A percentile compares a stretch with the other conserved stretches of the same genome.
These are phyloP conservation scores for Colletotrichum ledebouriae DNA, from an alignment of 2,329 filamentous ascomycete species.

Conservation along the genomic window DNA sequence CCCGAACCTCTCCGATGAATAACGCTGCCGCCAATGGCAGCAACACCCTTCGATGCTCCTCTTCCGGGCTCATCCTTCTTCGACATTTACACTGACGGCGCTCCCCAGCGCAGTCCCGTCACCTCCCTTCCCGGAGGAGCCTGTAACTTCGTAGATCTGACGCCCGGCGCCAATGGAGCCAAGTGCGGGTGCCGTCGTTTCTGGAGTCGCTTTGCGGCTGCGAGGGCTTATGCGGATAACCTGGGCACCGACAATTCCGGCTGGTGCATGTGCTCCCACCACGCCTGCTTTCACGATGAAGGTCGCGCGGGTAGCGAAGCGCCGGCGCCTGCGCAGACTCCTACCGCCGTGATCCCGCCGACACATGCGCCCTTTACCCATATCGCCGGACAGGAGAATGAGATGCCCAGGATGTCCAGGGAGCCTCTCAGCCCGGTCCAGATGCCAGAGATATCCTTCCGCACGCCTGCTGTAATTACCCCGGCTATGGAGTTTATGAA, in stretches of 20 bases:
- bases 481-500: conserved; percentile 58
- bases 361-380: conserved; percentile 43
- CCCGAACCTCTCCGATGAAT: conserved; percentile 49
- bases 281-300: conserved; percentile 73
- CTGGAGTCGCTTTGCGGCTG: conserved; percentile 62
- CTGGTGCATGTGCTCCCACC: conserved; percentile 74
- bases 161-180: conserved; percentile 63
- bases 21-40: conserved; percentile 63
- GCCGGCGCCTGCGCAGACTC: conserved; percentile 35
- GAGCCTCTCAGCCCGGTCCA: conserved; percentile 66
- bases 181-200: conserved; percentile 73
- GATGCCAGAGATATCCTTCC: conserved; percentile 61
- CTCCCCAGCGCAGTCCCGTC: conserved; percentile 48
- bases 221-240: conserved; percentile 50
- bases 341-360: conserved; percentile 16
- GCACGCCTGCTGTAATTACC: conserved; percentile 53
- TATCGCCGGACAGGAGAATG: conserved; percentile 64
- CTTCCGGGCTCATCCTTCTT: conserved; percentile 62
- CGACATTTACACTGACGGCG: conserved; percentile 67
- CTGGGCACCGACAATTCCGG: conserved; percentile 57
- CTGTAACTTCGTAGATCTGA: conserved; percentile 71
- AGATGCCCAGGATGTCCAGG: conserved; percentile 61
- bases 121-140: conserved; percentile 63
- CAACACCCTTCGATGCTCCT: conserved; percentile 61
- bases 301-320: conserved; percentile 49